Base-by-base conservation (phyloP, 2,329 filamentous ascomycete genomes). In the Clathrospora elynae region DNA sequence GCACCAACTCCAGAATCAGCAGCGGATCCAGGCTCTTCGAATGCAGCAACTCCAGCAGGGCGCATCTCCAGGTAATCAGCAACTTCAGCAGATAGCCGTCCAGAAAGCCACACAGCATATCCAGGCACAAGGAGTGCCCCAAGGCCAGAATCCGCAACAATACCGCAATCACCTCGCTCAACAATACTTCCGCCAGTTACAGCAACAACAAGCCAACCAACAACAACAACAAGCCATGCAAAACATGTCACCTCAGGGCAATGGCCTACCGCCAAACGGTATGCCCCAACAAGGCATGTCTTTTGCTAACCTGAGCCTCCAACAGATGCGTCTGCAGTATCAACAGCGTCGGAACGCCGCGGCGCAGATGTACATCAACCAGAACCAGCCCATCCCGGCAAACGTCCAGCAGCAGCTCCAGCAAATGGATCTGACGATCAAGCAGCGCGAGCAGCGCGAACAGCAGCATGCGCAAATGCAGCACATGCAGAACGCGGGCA, bases 51-150 rank as follows among this genome's bases (percentile, higher is more conserved):
- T 71, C 19, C 61, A 58, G 35, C 51, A 51, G 19, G 30, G 44
- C 25, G 55, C 45, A 33, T 59, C 58, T 26, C 55, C 58, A 17
- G 51, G 55, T 26, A 53, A 54, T 26, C 49, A 43, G 18, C 47
- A 51, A 12, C 45, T 57, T 19, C 62, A 66, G 31, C 57, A 68
- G 28, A 20, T 67, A 19, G 59, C 66, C 7, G 50, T 72, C 41
- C 53, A 64, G 29, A 62, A 65, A 32, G 67, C 64, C 1, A 52
- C 56, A 32, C 52, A 64, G 51, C 63, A 66, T 29, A 61, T 67
- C 23, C 59, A 66, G 41, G 44, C 59, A n/a, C 52, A 71, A 22
- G 63, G 65, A 22, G 47, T 68, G 19, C 64, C 66, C 9, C 42
- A 36, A n/a, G 57, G 57, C 9, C 62, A 67, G 36, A 61, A 62